Evolutionary conservation across 2,329 filamentous ascomycete genomes (phyloP).

Genomic region (Diaporthe citri): DNA sequence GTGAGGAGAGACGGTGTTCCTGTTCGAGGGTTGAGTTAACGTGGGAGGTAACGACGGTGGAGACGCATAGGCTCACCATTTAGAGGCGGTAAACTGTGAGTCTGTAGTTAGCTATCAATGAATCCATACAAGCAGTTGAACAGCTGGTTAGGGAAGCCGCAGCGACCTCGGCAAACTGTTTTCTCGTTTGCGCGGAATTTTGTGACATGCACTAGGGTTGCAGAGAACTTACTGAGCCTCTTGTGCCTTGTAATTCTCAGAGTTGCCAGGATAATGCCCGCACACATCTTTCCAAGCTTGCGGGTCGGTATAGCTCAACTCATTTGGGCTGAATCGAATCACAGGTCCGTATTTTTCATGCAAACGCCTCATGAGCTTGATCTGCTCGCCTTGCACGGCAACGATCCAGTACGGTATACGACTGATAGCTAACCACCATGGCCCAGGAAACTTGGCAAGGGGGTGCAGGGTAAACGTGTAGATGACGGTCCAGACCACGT

Average conservation of each 20-base stretch:
- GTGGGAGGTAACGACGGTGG: neutral
- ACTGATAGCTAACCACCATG: conserved; percentile 39
- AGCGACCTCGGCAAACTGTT: neutral
- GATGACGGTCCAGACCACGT: neutral
- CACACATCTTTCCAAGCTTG: conserved; percentile 35
- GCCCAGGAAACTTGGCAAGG: conserved; percentile 29
- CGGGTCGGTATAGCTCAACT: conserved; percentile 28
- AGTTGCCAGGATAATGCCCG: conserved; percentile 25
- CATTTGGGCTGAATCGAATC: conserved; percentile 25
- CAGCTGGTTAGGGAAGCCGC: neutral
- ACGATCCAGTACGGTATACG: conserved; percentile 44
- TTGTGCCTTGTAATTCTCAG: conserved; percentile 47
- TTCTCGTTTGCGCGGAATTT: neutral
- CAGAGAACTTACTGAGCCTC: conserved; percentile 37
- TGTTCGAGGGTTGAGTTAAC: neutral
- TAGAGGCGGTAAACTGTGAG: neutral
- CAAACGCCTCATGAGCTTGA: conserved; percentile 37
- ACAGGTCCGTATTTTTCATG: conserved; percentile 34
- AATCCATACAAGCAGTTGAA: neutral
- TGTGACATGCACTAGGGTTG: neutral
- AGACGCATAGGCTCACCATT: neutral
- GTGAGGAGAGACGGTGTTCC: neutral
- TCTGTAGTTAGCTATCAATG: neutral
- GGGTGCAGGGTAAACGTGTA: conserved; percentile 17
- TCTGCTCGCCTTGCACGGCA: conserved; percentile 41